Percentiles rank a stretch among this genome's conserved stretches.
Conservation (phyloP, 345 rosid genomes). For the Corchorus capsularis region DNA sequence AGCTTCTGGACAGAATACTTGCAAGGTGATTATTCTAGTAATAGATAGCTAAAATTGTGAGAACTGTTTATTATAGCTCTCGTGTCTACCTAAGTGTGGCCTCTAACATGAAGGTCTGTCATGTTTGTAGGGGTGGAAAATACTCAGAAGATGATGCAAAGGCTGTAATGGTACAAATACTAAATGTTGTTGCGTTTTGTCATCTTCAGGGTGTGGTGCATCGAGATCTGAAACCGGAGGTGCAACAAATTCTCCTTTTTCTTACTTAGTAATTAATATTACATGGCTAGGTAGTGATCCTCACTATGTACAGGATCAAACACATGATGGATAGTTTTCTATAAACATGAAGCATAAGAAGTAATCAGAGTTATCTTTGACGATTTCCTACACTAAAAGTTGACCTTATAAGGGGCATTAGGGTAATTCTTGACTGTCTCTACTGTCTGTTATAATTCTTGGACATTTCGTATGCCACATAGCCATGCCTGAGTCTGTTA, state of each 20-base stretch:
- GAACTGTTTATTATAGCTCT: slow-evolving; percentile 1
- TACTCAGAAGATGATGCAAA: slow-evolving; percentile 90
- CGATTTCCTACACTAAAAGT: background rate
- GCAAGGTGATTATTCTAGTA: slow-evolving; percentile 53
- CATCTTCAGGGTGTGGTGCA: slow-evolving; percentile 99
- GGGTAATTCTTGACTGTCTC: background rate
- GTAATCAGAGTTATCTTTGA: background rate
- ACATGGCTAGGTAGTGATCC: background rate
- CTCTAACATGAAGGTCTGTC: slow-evolving; percentile 29
- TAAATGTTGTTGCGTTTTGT: slow-evolving; percentile 83
- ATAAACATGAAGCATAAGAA: background rate
- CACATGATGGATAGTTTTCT: background rate
- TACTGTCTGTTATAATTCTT: background rate
- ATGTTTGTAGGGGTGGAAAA: slow-evolving; percentile 74
- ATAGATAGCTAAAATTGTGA: slow-evolving; percentile 3
- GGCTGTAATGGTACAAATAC: slow-evolving; percentile 78
- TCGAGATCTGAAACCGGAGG: slow-evolving; percentile 98
- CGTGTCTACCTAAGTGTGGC: background rate
- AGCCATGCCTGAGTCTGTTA: background rate
- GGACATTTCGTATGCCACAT: background rate
- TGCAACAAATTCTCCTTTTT: slow-evolving; percentile 30
- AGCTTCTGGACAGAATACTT: slow-evolving; percentile 85
- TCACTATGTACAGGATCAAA: background rate
- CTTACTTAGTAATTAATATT: slow-evolving; percentile 1
- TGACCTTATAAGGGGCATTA: background rate